Percentiles rank a stretch among this genome's conserved stretches.
Conservation (phyloP, 352 stramenopile genomes). For the Phytophthora melonis region DNA sequence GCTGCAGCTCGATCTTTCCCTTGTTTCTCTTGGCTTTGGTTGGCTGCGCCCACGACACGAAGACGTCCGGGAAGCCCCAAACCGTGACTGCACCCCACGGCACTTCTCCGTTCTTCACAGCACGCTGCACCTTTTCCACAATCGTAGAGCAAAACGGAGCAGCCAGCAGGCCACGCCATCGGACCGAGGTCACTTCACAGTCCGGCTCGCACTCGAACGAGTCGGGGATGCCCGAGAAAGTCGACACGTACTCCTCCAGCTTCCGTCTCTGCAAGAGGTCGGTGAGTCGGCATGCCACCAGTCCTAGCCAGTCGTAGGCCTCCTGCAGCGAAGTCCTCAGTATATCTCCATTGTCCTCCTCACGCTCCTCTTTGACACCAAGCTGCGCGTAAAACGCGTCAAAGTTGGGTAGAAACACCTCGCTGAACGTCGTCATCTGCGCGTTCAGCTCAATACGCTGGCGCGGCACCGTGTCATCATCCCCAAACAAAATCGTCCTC, state of each 20-base stretch:
- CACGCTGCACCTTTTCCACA: conserved; percentile 57
- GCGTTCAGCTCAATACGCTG: conserved; percentile 73
- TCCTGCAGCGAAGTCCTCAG: conserved; percentile 55
- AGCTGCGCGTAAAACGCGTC: conserved; percentile 50
- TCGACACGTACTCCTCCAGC: conserved; percentile 84
- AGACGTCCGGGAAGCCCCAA: conserved; percentile 81
- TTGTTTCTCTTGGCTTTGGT: conserved; percentile 39
- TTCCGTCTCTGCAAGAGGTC: conserved; percentile 61
- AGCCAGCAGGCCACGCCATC: conserved; percentile 81
- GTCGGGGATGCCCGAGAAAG: conserved; percentile 58
- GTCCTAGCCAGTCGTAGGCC: conserved; percentile 81
- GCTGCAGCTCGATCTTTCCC: conserved; percentile 23
- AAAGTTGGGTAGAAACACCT: conserved; percentile 67
- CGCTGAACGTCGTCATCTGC: conserved; percentile 45
- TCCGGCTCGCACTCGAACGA: conserved; percentile 46
- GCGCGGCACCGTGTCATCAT: conserved; percentile 70
- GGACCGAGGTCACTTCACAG: conserved; percentile 58
- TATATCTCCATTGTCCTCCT: conserved; percentile 24
- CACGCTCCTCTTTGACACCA: conserved; percentile 2
- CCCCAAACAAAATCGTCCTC: conserved; percentile 77
- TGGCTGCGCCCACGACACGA: conserved; percentile 76
- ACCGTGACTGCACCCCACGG: conserved; percentile 78
- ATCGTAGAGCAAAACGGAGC: conserved; percentile 62
- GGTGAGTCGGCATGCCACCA: conserved; percentile 69
- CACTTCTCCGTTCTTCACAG: conserved; percentile 56